These are phyloP conservation scores for Geotrichum citri-aurantii DNA, from an alignment of 1,139 yeast genomes.

Conservation along the genomic window DNA sequence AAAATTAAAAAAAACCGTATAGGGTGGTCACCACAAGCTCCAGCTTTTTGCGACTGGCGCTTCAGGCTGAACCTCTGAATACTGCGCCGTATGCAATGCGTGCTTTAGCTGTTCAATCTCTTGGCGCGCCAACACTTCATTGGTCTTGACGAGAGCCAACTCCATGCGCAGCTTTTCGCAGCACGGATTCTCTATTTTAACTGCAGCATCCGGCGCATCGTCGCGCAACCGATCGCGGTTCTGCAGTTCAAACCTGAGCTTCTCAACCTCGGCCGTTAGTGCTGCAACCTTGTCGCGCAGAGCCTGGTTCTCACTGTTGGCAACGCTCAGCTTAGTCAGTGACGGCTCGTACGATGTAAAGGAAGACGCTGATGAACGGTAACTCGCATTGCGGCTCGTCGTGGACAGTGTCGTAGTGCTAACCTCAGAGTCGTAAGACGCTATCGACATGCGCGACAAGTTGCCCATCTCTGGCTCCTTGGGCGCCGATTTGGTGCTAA, in stretches of 20 bases:
- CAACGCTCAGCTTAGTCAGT: slow-evolving; percentile 4
- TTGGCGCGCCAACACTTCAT: slow-evolving; percentile 33
- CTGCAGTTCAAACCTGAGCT: slow-evolving; percentile 17
- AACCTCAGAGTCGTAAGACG: slow-evolving; percentile 11
- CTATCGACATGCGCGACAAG: slow-evolving; percentile 12
- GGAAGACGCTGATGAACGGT: slow-evolving; percentile 14
- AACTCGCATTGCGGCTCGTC: slow-evolving; percentile 1
- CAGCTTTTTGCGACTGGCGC: neutral
- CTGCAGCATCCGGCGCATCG: slow-evolving; percentile 10
- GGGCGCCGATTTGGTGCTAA: neutral
- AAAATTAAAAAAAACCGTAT: neutral
- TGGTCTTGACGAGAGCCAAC: slow-evolving; percentile 30
- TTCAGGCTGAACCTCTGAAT: neutral
- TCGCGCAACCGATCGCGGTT: slow-evolving; percentile 11
- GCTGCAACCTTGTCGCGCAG: slow-evolving; percentile 16
- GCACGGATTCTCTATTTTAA: slow-evolving; percentile 17
- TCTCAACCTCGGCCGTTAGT: slow-evolving; percentile 17
- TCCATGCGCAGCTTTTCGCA: slow-evolving; percentile 34
- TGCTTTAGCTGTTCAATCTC: slow-evolving; percentile 32
- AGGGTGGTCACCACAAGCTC: neutral
- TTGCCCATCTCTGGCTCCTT: neutral
- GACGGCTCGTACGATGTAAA: slow-evolving; percentile 17
- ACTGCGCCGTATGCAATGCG: slow-evolving; percentile 18
- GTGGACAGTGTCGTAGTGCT: slow-evolving; percentile 5
- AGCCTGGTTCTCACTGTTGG: slow-evolving; percentile 10